A percentile compares a stretch with the other conserved stretches of the same genome.
Conservation (phyloP, 331 rosid species). For the Pyracantha coccinea region DNA sequence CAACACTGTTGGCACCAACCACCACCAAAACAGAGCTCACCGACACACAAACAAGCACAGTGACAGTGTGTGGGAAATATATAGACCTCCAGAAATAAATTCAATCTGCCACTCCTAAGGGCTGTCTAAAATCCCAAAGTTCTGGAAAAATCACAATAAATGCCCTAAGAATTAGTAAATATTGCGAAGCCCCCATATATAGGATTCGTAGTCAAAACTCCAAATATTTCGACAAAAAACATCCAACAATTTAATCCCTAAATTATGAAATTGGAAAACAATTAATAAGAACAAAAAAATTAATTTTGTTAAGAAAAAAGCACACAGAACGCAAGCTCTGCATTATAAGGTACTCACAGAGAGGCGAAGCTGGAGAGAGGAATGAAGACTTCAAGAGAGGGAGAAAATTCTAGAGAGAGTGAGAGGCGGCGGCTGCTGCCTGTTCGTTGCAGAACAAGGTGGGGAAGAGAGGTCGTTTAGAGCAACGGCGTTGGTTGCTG, state of each 20-base stretch:
- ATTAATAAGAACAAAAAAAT: neutral
- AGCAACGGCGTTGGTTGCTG: slow-evolving; percentile 8
- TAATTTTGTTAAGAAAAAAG: neutral
- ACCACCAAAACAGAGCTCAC: slow-evolving; percentile 11
- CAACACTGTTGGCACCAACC: slow-evolving; percentile 17
- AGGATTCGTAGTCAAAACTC: slow-evolving; percentile 27
- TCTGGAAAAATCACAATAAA: neutral
- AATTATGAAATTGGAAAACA: neutral
- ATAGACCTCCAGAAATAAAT: slow-evolving; percentile 15
- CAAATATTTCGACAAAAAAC: slow-evolving; percentile 1
- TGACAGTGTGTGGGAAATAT: neutral
- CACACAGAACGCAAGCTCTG: slow-evolving; percentile 7
- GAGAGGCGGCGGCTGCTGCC: slow-evolving; percentile 4
- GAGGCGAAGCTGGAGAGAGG: slow-evolving; percentile 16
- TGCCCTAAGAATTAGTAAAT: slow-evolving; percentile 7
- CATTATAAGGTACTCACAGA: slow-evolving; percentile 3
- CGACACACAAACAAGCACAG: slow-evolving; percentile 8
- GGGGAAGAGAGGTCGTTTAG: too few relatives aligned
- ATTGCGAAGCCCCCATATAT: slow-evolving; percentile 7
- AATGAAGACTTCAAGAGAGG: slow-evolving; percentile 5
- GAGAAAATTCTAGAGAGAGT: neutral
- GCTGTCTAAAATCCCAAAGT: slow-evolving; percentile 19
- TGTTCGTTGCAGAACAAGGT: neutral
- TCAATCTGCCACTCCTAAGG: slow-evolving; percentile 23
- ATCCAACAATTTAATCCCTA: neutral